Conservation (phyloP, 805 yeast genomes). For the Wickerhamiella lipophila region DNA sequence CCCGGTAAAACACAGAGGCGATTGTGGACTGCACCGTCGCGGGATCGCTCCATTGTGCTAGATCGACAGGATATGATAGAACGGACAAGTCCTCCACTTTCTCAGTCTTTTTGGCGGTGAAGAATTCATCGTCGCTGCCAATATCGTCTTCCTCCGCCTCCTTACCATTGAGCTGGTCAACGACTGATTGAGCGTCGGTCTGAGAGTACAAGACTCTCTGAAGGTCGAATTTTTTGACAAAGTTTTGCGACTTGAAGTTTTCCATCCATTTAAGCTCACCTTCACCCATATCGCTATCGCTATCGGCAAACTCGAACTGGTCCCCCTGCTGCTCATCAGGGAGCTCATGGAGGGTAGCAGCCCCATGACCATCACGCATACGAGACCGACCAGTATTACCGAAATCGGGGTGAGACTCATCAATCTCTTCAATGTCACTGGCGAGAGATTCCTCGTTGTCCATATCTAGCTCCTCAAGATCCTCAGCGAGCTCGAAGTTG, state of each 20-base stretch:
- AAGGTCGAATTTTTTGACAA: conserved; percentile 56
- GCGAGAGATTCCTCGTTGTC: conserved; percentile 18
- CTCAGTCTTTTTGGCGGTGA: conserved; percentile 19
- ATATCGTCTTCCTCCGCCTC: conserved; percentile 22
- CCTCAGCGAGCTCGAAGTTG: conserved; percentile 24
- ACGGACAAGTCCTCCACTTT: conserved; percentile 19
- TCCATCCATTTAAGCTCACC: conserved; percentile 21
- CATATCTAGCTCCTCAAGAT: conserved; percentile 28
- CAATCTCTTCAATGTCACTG: conserved; percentile 26
- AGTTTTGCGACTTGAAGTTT: conserved; percentile 41
- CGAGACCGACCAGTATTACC: conserved; percentile 48
- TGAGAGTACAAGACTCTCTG: conserved; percentile 69
- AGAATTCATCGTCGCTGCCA: conserved; percentile 29
- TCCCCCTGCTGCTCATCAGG: conserved; percentile 22
- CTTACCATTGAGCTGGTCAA: conserved; percentile 23
- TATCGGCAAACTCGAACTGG: conserved; percentile 16
- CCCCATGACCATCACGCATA: conserved; percentile 45
- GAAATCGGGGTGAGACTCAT: conserved; percentile 18
- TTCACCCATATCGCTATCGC: conserved; percentile 20
- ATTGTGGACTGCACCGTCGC: conserved; percentile 19
- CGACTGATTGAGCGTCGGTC: conserved; percentile 42
- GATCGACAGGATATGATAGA: conserved; percentile 17
- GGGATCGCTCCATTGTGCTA: conserved; percentile 21
- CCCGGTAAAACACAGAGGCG: conserved; percentile 24
- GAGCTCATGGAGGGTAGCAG: conserved; percentile 33